A percentile compares a stretch with the other conserved stretches of the same genome.
These are phyloP conservation scores for Leccinum pachyderme DNA, from an alignment of 1,284 basidiomycete species.

Conservation along the genomic window DNA sequence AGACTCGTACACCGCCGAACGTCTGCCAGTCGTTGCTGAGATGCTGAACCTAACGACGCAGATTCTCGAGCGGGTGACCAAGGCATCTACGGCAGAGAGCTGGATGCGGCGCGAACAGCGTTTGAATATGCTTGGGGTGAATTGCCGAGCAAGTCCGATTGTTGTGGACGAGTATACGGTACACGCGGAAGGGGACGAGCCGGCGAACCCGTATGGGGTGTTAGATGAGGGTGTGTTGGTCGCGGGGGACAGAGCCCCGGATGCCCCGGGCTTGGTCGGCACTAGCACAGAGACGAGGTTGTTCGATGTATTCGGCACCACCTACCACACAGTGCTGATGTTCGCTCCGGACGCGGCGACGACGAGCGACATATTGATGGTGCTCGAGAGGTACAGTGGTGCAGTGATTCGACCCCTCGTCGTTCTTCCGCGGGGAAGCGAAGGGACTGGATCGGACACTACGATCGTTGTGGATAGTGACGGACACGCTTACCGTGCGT, in stretches of 20 bases:
- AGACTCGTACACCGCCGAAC: neutral
- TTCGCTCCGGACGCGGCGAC: neutral
- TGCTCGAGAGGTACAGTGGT: neutral
- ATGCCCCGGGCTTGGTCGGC: neutral
- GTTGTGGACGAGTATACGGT: neutral
- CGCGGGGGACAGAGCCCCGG: neutral
- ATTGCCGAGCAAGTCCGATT: neutral
- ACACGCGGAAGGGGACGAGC: neutral
- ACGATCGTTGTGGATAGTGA: conserved; percentile 13
- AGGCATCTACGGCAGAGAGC: neutral
- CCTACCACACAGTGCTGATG: conserved; percentile 20
- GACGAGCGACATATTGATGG: neutral
- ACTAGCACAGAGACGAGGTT: neutral
- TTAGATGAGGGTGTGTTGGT: neutral
- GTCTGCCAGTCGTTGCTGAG: conserved; percentile 36
- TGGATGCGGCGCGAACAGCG: neutral
- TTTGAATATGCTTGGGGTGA: neutral
- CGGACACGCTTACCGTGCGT: conserved; percentile 21
- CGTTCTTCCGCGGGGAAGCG: conserved; percentile 12
- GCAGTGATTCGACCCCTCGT: conserved; percentile 4
- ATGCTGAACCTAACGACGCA: conserved; percentile 33
- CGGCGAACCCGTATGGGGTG: neutral
- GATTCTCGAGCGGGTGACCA: neutral
- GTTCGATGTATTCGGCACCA: neutral
- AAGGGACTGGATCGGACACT: too few relatives aligned